These are phyloP conservation scores for Solidago caesia DNA, from an alignment of 129 eudicot species.

Conservation along the genomic window DNA sequence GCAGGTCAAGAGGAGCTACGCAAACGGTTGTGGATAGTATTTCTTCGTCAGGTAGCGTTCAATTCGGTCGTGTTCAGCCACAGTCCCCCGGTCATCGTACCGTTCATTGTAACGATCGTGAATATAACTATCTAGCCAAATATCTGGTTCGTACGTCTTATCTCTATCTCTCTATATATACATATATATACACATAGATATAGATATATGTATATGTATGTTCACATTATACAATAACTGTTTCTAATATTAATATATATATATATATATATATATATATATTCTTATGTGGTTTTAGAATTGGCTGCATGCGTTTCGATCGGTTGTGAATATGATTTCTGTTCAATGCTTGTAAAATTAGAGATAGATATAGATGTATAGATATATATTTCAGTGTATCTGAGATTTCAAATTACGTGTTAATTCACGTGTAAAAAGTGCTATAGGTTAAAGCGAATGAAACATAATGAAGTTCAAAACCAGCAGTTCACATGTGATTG, in stretches of 20 bases:
- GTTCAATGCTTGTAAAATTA: too few relatives aligned
- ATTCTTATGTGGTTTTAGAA: neutral
- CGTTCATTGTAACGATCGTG: conserved; percentile 88
- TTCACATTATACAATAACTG: neutral
- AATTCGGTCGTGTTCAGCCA: conserved; percentile 76
- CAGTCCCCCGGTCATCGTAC: conserved; percentile 97
- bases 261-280: neutral
- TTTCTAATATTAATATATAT: neutral
- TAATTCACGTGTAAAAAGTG: too few relatives aligned
- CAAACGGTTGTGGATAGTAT: conserved; percentile 26
- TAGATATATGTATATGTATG: neutral
- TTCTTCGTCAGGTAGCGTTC: conserved; percentile 52
- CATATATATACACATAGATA: neutral
- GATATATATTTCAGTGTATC: too few relatives aligned
- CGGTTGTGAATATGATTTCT: conserved; percentile 4
- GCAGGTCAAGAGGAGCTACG: conserved; percentile 24
- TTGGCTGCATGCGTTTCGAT: neutral
- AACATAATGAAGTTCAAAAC: too few relatives aligned
- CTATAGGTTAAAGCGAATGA: too few relatives aligned
- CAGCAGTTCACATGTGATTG: too few relatives aligned
- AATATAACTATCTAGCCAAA: conserved; percentile 66
- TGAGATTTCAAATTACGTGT: too few relatives aligned
- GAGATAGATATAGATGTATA: too few relatives aligned
- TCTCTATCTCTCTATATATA: neutral
- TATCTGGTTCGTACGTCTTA: conserved; percentile 50